These are phyloP conservation scores for Serendipita vermifera DNA, from an alignment of 768 basidiomycete genomes.

Conservation along the genomic window DNA sequence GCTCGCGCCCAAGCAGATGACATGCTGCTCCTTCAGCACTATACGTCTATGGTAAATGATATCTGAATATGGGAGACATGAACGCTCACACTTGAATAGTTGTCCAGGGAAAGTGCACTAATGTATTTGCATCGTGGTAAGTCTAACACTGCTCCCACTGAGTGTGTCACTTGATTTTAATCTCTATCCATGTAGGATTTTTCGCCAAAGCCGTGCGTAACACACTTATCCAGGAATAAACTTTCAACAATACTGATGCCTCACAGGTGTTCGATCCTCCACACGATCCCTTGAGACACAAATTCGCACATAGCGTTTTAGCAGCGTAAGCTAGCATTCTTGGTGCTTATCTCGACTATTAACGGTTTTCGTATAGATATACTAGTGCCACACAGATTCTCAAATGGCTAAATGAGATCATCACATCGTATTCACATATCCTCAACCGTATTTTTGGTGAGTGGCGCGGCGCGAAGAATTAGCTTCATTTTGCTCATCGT, in stretches of 20 bases:
- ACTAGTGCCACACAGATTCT: background rate
- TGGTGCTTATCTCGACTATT: too few relatives aligned
- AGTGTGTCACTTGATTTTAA: background rate
- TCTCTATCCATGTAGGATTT: background rate
- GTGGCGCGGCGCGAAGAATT: background rate
- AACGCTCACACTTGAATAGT: too few relatives aligned
- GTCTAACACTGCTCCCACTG: too few relatives aligned
- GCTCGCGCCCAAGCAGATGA: background rate
- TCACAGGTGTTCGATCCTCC: slow-evolving; percentile 1
- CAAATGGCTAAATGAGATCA: background rate
- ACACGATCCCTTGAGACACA: background rate
- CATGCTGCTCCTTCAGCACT: background rate
- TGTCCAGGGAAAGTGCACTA: background rate
- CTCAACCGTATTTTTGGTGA: background rate
- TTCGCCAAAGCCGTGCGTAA: background rate
- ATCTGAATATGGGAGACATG: too few relatives aligned
- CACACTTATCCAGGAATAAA: too few relatives aligned
- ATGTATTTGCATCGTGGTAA: slow-evolving; percentile 1
- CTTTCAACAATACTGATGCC: too few relatives aligned
- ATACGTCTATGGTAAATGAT: slow-evolving; percentile 4
- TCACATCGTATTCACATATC: background rate
- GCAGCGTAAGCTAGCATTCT: too few relatives aligned
- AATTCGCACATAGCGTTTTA: background rate
- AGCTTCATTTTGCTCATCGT: background rate
- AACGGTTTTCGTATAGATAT: too few relatives aligned